phyloP scores from a whole-genome alignment of 257 asterid species.

The Voacanga thouarsii region DNA sequence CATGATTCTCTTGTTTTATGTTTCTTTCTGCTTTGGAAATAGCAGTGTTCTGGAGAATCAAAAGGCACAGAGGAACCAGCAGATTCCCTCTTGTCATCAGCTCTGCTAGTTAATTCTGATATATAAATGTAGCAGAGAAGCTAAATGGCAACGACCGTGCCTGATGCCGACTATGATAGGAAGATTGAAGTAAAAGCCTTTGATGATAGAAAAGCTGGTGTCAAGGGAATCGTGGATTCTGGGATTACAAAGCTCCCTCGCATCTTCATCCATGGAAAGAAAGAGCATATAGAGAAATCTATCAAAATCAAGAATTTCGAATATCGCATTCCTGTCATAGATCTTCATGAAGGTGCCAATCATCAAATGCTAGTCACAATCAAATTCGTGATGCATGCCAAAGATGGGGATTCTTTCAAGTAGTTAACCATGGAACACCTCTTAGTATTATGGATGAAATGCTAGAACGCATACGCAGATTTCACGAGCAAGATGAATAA shows the following conservation, averaged over 20 bases:
- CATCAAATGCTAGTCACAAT: constrained; percentile 28
- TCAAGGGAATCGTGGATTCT: constrained; percentile 45
- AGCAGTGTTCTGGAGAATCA: too few species aligned
- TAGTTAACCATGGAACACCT: constrained; percentile 45
- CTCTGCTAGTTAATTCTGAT: too few species aligned
- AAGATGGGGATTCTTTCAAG: constrained; percentile 50
- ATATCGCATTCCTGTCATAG: constrained; percentile 41
- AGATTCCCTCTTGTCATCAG: too few species aligned
- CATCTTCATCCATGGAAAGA: constrained; percentile 36
- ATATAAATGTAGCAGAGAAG: not conserved
- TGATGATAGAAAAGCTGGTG: constrained; percentile 47
- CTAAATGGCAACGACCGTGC: not conserved
- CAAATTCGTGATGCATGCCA: constrained; percentile 37
- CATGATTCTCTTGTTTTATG: not conserved
- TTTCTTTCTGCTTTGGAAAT: too few species aligned
- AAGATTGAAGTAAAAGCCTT: constrained; percentile 34
- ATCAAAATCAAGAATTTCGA: not conserved
- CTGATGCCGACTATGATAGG: constrained; percentile 6
- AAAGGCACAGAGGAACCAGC: too few species aligned
- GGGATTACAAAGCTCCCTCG: constrained; percentile 38
- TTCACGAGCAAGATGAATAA: constrained; percentile 21
- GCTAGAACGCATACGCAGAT: constrained; percentile 27
- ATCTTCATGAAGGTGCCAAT: constrained; percentile 27
- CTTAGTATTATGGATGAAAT: constrained; percentile 20
- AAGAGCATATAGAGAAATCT: constrained; percentile 21